Base-by-base conservation (phyloP, 768 basidiomycete genomes). In the Boletus rubescentipes region DNA sequence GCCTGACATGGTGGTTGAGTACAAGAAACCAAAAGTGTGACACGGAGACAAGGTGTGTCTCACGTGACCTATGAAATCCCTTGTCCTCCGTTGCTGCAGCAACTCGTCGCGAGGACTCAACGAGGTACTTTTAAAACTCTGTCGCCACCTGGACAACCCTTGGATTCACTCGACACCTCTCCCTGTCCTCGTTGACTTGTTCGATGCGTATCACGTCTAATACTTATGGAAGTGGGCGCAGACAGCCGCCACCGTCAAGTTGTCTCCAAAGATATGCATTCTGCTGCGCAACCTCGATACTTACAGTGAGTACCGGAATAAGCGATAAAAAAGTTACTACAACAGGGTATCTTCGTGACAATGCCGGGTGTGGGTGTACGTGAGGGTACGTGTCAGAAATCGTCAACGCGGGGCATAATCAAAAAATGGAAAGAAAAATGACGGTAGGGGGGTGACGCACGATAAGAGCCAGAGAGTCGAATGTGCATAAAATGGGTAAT, bases 341-440 rank as follows among this genome's bases (percentile, higher is more conserved):
- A 71, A 69, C 69, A 62, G 67, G 69, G 67, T 69, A 69, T 69
- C 67, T 67, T 63, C 67, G 65, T 71, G 67, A 67, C 62, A 54
- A 61, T 68, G 69, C 60, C 51, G 49, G 41, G 49, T 26, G 48
- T 36, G 60, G 49, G 51, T 45, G 49, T 46, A 42, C 43, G 47
- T 42, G 53, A 6, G 53, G 58, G 62, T 67, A 68, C 68, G 66
- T 67, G 30, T 26, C 26, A 26, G 26, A 67, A 53, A 69, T 71
- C 69, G 67, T 69, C 67, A 71, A 57, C 45, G 58, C 54, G 47
- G 55, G 55, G 45, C 67, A 62, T 68, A 70, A 67, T 55, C 53
- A 48, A 52, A 55, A 55, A 49, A 20, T n/a, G n/a, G n/a, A n/a
- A n/a, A n/a, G n/a, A 26, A 12, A 54, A 40, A 39, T 51, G 40